Evolutionary conservation across 345 rosid genomes (phyloP), one percentile per base, ranked within the genome.

Genomic region (Melaleuca quinquenervia): DNA sequence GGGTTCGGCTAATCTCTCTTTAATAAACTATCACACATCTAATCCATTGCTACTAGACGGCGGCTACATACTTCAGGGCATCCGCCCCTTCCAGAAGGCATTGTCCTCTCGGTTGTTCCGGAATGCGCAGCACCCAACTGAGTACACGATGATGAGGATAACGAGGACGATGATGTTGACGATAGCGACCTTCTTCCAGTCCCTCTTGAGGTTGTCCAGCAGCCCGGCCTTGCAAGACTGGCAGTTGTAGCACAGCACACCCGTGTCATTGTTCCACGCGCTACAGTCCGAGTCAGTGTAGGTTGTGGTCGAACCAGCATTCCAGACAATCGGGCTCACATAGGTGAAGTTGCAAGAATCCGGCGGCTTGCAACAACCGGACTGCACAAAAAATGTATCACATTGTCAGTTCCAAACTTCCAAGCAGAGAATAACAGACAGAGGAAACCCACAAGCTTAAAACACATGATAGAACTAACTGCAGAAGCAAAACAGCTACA

Each of bases 61-160:
- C 3, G 82, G 7, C 27, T 52, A 50, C 53, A 58, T 14, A n/a
- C 49, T 70, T 86, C 87, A 86, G 36, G 84, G 85, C 11, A 51
- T 8, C 8, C 85, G 64, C 80, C 88, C 11, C 85, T 84, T 53
- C 85, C 83, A 70, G 76, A 44, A 75, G 45, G 41, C 83, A 24
- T 84, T 49, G 36, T 92, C 92, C 48, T 87, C 85, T 82, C 90
- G 82, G 86, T 88, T 89, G 90, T 90, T 88, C 87, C 90, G 85
- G 87, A 89, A 92, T 2, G 93, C 92, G 70, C 91, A 92, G 91
- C 93, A 90, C 18, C 92, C 94, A 1, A 92, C 58, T 1, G 93
- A 85, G 89, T 91, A 91, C 29, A 92, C 90, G 44, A 91, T 87
- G 83, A 91, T 78, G 41, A 92, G 90, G 89, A 90, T 60, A 7